Evolutionary conservation across 768 basidiomycete genomes (phyloP).

Genomic region (Termitomyces sp.): DNA sequence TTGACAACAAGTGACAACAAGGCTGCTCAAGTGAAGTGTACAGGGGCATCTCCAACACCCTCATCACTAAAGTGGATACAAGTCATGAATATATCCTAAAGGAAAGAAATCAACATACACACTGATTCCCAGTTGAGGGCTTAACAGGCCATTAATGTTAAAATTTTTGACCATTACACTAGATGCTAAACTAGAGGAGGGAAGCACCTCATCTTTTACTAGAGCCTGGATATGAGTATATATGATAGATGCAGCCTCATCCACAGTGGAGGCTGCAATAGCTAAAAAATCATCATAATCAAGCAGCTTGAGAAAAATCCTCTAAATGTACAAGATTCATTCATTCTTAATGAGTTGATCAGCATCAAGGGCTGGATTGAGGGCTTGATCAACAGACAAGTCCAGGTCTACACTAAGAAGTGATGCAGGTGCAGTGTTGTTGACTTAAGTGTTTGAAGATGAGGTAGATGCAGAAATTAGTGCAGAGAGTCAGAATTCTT

Average conservation of each 20-base stretch:
- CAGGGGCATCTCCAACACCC: neutral
- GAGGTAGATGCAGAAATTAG: too few relatives aligned
- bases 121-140: neutral
- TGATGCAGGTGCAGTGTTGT: too few relatives aligned
- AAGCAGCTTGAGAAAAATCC: neutral
- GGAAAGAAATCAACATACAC: neutral
- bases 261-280: neutral
- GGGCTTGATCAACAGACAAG: too few relatives aligned
- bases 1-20: neutral
- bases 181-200: neutral
- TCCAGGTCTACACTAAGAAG: too few relatives aligned
- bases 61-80: neutral
- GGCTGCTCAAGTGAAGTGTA: neutral
- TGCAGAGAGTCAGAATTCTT: too few relatives aligned
- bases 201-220: too few relatives aligned
- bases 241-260: neutral
- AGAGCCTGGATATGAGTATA: neutral
- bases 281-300: neutral
- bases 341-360: too few relatives aligned
- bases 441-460: too few relatives aligned
- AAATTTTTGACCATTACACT: neutral
- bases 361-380: too few relatives aligned
- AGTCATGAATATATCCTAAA: neutral
- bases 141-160: neutral
- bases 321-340: too few relatives aligned